Conservation (phyloP, 768 basidiomycete species). For the Rhizopogon sp. region DNA sequence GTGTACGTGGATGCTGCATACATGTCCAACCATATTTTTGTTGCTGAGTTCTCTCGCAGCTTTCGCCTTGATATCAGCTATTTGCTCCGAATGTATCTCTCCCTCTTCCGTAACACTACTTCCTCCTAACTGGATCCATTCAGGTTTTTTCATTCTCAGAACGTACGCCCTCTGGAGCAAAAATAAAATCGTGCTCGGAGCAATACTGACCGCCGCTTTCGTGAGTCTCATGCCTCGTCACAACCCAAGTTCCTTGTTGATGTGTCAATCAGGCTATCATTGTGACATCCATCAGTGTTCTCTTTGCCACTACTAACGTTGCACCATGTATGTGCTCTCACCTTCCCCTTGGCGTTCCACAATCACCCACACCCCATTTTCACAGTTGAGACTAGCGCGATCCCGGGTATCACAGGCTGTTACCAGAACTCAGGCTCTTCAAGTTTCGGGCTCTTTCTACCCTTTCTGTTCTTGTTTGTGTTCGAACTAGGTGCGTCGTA, state of each 20-base stretch:
- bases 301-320: not conserved
- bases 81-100: not conserved
- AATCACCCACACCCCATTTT: not conserved
- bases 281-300: not conserved
- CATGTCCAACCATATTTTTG: not conserved
- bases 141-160: not conserved
- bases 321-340: not conserved
- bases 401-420: not conserved
- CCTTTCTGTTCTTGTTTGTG: not conserved
- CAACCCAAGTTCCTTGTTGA: not conserved
- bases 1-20: no score
- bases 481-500: not conserved
- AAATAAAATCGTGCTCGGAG: not conserved
- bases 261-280: not conserved
- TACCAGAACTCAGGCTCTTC: not conserved
- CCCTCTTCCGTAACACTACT: not conserved
- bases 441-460: not conserved
- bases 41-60: not conserved
- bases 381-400: not conserved
- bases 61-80: not conserved
- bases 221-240: not conserved
- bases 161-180: not conserved
- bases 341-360: not conserved
- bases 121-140: not conserved
- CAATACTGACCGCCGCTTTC: not conserved